These are phyloP conservation scores for Erysiphe pulchra DNA, from an alignment of 2,329 filamentous ascomycete genomes.

Conservation along the genomic window DNA sequence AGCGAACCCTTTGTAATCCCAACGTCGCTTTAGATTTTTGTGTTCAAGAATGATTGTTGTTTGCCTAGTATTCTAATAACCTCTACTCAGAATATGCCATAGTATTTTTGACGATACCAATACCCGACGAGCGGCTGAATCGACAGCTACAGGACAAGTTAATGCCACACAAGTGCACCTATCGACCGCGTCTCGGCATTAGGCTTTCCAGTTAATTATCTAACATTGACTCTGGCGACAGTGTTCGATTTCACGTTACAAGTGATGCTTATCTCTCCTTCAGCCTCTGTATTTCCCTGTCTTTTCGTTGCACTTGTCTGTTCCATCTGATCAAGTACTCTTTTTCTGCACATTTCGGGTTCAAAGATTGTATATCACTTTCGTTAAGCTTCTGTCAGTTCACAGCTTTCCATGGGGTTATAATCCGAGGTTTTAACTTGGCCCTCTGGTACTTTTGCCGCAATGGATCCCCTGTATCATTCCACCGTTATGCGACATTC, in stretches of 20 bases:
- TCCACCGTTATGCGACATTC: slow-evolving; percentile 12
- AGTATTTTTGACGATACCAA: neutral
- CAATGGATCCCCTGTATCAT: slow-evolving; percentile 10
- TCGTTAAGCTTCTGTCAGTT: neutral
- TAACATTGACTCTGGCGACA: neutral
- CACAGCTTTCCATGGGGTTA: neutral
- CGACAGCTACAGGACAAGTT: neutral
- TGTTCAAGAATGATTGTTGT: too few relatives aligned
- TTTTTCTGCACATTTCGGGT: neutral
- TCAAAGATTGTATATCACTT: neutral
- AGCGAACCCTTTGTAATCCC: too few relatives aligned
- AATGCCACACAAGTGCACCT: neutral
- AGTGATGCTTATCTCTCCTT: neutral
- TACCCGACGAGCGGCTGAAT: neutral
- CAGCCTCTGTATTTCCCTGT: neutral
- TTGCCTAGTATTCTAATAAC: too few relatives aligned
- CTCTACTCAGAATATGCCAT: too few relatives aligned
- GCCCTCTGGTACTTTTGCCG: neutral
- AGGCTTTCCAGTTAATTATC: neutral
- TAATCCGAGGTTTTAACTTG: neutral
- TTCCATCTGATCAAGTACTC: neutral
- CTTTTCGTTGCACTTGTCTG: neutral
- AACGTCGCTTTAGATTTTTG: too few relatives aligned
- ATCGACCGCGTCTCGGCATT: neutral
- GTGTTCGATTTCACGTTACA: neutral